Percentiles rank a stretch among this genome's conserved stretches.
Evolutionary conservation across 371 early-diverging fungal genomes (phyloP).

Genomic region (Syncephalastrum racemosum): DNA sequence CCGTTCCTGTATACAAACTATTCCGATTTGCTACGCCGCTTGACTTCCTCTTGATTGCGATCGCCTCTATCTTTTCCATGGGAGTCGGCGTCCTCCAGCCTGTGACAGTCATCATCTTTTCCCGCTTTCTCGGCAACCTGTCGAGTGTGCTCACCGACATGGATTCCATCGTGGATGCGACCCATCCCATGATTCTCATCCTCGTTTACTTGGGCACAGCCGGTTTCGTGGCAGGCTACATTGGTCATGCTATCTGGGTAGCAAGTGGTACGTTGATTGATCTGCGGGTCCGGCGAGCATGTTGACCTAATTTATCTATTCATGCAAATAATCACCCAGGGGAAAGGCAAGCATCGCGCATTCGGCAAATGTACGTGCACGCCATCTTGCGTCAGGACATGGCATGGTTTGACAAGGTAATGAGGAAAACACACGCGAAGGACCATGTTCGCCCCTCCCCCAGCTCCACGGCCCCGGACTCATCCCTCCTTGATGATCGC

Average conservation of each 20-base stretch:
- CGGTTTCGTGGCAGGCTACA: slow-evolving; percentile 22
- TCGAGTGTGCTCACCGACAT: slow-evolving; percentile 29
- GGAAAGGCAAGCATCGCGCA: slow-evolving; percentile 45
- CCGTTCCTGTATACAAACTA: slow-evolving; percentile 53
- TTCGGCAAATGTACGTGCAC: slow-evolving; percentile 66
- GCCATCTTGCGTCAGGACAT: slow-evolving; percentile 83
- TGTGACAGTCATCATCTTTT: slow-evolving; percentile 22
- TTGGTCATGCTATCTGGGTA: slow-evolving; percentile 28
- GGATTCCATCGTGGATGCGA: slow-evolving; percentile 16
- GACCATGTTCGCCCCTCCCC: no score
- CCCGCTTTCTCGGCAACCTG: slow-evolving; percentile 16
- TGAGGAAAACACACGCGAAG: no score
- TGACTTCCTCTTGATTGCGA: slow-evolving; percentile 59
- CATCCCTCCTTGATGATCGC: no score
- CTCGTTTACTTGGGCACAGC: slow-evolving; percentile 34
- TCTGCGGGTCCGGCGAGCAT: no score
- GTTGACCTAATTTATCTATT: no score
- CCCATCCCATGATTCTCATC: slow-evolving; percentile 21
- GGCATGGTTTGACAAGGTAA: slow-evolving; percentile 76
- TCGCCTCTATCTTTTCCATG: slow-evolving; percentile 21
- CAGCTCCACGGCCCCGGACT: no score
- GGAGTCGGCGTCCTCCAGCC: slow-evolving; percentile 31
- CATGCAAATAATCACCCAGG: slow-evolving; percentile 17
- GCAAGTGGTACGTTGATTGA: not conserved
- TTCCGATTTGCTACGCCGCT: slow-evolving; percentile 66